Evolutionary conservation across 441 rosid species (phyloP).

Genomic region (Erodium texanum): DNA sequence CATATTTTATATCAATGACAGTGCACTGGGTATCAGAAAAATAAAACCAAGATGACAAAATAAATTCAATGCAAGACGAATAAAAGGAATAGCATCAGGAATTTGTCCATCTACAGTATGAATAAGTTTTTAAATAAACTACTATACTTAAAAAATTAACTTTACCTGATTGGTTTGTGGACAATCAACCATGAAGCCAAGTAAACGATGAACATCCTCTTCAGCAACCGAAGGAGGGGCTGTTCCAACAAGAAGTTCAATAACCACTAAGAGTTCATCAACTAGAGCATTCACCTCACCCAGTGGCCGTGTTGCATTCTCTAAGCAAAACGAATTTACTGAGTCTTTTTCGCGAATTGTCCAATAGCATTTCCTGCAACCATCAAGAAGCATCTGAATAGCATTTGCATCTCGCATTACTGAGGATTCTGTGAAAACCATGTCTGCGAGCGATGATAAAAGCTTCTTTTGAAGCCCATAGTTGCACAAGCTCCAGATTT

Average conservation of each 20-base stretch:
- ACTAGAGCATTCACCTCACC: constrained; percentile 98
- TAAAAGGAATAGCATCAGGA: background rate
- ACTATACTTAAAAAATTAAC: background rate
- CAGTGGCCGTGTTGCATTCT: constrained; percentile 55
- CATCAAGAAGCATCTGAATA: constrained; percentile 98
- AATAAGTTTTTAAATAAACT: no score
- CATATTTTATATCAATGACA: background rate
- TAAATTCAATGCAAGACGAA: background rate
- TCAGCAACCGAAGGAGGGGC: constrained; percentile 70
- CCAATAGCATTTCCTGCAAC: constrained; percentile 99
- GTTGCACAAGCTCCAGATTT: constrained; percentile 94
- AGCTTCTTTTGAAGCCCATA: constrained; percentile 98
- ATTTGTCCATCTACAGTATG: no score
- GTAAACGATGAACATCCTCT: constrained; percentile 73
- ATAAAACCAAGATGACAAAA: background rate
- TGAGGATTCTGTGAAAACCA: constrained; percentile 90
- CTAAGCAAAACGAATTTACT: constrained; percentile 47
- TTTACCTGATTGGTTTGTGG: constrained; percentile 96
- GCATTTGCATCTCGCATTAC: constrained; percentile 97
- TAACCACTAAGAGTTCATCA: constrained; percentile 94
- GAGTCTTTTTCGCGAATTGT: constrained; percentile 76
- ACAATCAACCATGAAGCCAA: constrained; percentile 93
- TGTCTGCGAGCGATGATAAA: constrained; percentile 91
- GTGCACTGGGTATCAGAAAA: background rate
- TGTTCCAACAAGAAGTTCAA: constrained; percentile 92